Evolutionary conservation across 345 rosid species (phyloP).

Genomic region (Linum usitatissimum): DNA sequence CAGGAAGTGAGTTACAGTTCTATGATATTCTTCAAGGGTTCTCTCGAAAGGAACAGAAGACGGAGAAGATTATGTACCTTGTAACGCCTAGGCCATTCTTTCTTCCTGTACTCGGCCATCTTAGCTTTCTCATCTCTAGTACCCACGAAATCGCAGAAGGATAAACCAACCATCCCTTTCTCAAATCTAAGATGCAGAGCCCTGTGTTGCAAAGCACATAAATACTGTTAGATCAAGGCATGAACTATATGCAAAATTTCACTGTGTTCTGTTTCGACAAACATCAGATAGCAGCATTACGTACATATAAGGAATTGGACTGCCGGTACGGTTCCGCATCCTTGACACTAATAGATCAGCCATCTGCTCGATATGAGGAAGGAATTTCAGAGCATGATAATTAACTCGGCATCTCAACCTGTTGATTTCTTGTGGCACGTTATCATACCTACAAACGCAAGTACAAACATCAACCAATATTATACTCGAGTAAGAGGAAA

Average conservation of each 20-base stretch:
- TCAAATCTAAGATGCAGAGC: conserved; percentile 99
- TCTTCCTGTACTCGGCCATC: conserved; percentile 92
- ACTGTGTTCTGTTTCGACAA: conserved; percentile 13
- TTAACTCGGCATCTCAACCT: conserved; percentile 96
- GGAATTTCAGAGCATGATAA: conserved; percentile 97
- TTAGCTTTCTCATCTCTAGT: conserved; percentile 90
- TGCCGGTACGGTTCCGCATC: conserved; percentile 95
- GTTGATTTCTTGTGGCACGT: conserved; percentile 95
- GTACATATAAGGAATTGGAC: conserved; percentile 75
- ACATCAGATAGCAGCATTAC: conserved; percentile 20
- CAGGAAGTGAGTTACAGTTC: conserved; percentile 12
- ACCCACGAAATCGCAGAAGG: conserved; percentile 97
- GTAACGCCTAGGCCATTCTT: conserved; percentile 98
- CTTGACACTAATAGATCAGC: conserved; percentile 77
- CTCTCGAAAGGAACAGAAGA: conserved; percentile 7
- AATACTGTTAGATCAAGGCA: conserved; percentile 8
- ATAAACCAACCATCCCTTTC: conserved; percentile 98
- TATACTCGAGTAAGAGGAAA: conserved; percentile 6
- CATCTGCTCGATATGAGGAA: conserved; percentile 86
- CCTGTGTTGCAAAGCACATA: conserved; percentile 37
- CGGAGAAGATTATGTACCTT: conserved; percentile 39
- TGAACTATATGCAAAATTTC: neutral
- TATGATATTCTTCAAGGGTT: conserved; percentile 1
- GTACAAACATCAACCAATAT: conserved; percentile 11
- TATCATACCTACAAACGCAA: conserved; percentile 61